phyloP scores from a whole-genome alignment of 179 eudicot genomes.

The Spinacia oleracea region DNA sequence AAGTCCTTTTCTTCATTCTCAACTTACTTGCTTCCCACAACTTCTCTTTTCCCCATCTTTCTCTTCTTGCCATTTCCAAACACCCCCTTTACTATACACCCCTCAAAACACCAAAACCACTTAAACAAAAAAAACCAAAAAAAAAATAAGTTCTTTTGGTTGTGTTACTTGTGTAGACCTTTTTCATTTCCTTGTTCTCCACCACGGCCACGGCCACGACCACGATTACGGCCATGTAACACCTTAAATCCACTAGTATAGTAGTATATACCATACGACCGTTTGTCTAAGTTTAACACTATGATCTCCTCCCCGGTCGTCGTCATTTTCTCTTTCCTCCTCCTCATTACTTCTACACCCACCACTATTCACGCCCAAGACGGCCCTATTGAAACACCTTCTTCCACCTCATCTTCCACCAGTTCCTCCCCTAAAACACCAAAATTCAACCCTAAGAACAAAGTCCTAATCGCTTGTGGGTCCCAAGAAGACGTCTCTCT shows the following conservation, averaged over 20 bases:
- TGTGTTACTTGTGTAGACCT: not conserved
- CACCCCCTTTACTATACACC: constrained; percentile 17
- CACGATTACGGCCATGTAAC: not conserved
- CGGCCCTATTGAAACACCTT: constrained; percentile 1
- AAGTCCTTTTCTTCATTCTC: constrained; percentile 16
- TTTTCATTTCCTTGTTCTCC: not conserved
- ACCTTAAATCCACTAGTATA: not conserved
- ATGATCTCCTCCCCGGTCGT: constrained; percentile 12
- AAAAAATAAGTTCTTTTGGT: not conserved
- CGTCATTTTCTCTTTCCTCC: constrained; percentile 11
- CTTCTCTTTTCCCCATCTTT: constrained; percentile 17
- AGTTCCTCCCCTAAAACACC: not conserved
- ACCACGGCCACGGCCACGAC: not conserved
- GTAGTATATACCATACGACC: not conserved
- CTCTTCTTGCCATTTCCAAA: constrained; percentile 1
- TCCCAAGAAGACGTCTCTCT: constrained; percentile 43
- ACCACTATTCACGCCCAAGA: constrained; percentile 4
- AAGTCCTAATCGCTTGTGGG: constrained; percentile 75
- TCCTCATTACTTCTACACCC: constrained; percentile 5
- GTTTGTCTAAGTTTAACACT: not conserved
- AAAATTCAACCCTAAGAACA: constrained; percentile 60
- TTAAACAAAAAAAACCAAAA: not conserved
- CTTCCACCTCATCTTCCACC: constrained; percentile 3
- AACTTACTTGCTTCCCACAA: constrained; percentile 46
- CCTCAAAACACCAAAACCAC: constrained; percentile 1